Evolutionary conservation across 305 asterid species (phyloP).

Genomic region (Coffea humblotiana): DNA sequence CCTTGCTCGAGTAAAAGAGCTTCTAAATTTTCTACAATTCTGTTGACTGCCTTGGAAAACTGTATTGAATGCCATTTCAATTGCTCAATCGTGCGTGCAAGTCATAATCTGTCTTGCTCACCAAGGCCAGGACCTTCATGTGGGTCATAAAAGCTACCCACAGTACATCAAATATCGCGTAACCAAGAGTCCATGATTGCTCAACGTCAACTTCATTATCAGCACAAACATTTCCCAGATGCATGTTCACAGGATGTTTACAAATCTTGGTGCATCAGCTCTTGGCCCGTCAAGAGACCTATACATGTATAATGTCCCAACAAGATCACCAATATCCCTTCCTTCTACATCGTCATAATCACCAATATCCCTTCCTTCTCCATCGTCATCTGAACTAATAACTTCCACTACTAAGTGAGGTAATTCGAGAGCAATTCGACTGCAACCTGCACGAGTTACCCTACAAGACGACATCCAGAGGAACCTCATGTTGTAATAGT

Average conservation of each 20-base stretch:
- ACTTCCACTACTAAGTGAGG: constrained; percentile 51
- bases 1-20: constrained; percentile 16
- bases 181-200: constrained; percentile 23
- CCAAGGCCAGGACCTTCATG: constrained; percentile 17
- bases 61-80: constrained; percentile 17
- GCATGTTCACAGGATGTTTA: constrained; percentile 34
- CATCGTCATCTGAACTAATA: constrained; percentile 23
- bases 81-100: constrained; percentile 9
- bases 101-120: constrained; percentile 13
- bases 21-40: constrained; percentile 15
- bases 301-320: constrained; percentile 49
- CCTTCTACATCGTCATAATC: constrained; percentile 16
- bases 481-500: constrained; percentile 55
- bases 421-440: constrained; percentile 40
- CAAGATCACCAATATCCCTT: constrained; percentile 22
- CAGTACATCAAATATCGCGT: constrained; percentile 23
- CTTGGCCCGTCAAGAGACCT: constrained; percentile 56
- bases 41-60: constrained; percentile 8
- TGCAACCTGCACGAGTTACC: constrained; percentile 40
- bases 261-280: constrained; percentile 41
- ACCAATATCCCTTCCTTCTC: constrained; percentile 8
- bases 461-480: constrained; percentile 53
- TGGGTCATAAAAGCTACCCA: constrained; percentile 24
- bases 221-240: constrained; percentile 7
- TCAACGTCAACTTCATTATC: constrained; percentile 13